Evolutionary conservation across 106 monocot genomes (phyloP).

Genomic region (Iris macrosiphon): DNA sequence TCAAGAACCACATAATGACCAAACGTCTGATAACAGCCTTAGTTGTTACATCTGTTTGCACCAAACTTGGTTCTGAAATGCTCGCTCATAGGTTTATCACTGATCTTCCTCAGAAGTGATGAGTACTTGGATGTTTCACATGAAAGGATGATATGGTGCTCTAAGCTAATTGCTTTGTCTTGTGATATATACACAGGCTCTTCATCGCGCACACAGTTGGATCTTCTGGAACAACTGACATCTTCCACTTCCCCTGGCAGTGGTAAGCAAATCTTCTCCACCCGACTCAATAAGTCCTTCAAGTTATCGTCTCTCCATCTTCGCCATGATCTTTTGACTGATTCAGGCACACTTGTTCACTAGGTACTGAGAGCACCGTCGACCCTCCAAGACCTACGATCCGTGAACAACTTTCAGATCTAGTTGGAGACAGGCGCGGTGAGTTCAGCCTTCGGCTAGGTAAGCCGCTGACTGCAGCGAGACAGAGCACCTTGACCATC

Average conservation of each 20-base stretch:
- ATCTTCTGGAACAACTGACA: conserved; percentile 75
- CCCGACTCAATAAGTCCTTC: too few species aligned
- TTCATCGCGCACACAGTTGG: conserved; percentile 63
- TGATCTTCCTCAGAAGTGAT: too few species aligned
- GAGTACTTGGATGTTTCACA: too few species aligned
- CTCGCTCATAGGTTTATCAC: too few species aligned
- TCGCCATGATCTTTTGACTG: neutral
- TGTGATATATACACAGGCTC: too few species aligned
- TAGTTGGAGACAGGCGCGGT: conserved; percentile 45
- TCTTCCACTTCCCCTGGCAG: conserved; percentile 25
- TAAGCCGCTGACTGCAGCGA: conserved; percentile 46
- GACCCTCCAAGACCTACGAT: conserved; percentile 31
- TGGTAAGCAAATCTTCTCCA: conserved; percentile 25
- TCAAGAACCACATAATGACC: too few species aligned
- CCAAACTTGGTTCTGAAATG: too few species aligned
- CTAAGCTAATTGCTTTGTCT: too few species aligned
- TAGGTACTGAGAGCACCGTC: conserved; percentile 33
- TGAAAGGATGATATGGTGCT: too few species aligned
- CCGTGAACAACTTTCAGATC: conserved; percentile 62
- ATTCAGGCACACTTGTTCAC: neutral
- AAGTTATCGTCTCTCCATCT: neutral
- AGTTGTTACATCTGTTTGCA: too few species aligned
- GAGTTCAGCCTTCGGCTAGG: conserved; percentile 71
- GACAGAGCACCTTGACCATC: conserved; percentile 28
- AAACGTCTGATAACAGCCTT: too few species aligned